Evolutionary conservation across 306 rosid genomes (phyloP), one percentile per base, ranked within the genome.

Genomic region (Gleditsia sinensis): DNA sequence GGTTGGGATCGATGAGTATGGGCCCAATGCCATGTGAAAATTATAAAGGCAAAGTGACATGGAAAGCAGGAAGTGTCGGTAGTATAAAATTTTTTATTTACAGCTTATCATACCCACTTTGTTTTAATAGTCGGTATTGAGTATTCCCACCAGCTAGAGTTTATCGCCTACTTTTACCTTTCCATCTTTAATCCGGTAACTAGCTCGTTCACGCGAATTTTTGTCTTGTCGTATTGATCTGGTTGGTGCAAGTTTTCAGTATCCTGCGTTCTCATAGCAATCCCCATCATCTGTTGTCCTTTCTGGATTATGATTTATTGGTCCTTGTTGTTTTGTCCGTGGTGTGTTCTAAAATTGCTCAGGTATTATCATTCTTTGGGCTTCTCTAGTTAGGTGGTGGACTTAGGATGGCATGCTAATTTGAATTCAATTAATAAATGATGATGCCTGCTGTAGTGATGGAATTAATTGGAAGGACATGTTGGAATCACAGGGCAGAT

Each of bases 21-120:
- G 94, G 91, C 70, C 80, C 85, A 65, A 30, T 55, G 42, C 62
- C 96, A 90, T 90, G 92, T 92, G 92, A 82, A 75, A 37, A 50
- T 72, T 65, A 67, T 72, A 77, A 88, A 80, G 74, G 57, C 60
- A 13, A 56, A 59, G 78, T 87, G 74, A 74, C 81, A 69, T 42
- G 72, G 83, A 36, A 61, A 86, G 86, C 76, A 48, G 77, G 17
- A 46, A 36, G 57, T 78, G 93, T 87, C 88, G 90, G 97, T 75
- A 25, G 84, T 72, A 64, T 85, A 80, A 64, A 83, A 85, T 88
- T 83, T 80, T 62, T 34, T 53, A 58, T 83, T 76, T 57, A n/a
- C 82, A 36, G 86, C 81, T 76, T 43, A n/a, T n/a, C n/a, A n/a
- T n/a, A 30, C 78, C 23, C 64, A 50, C 34, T 69, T 78, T 69